These are phyloP conservation scores for baker's yeast (Saccharomyces cerevisiae) DNA, from an alignment of 805 yeast species.

Conservation along the genomic window DNA sequence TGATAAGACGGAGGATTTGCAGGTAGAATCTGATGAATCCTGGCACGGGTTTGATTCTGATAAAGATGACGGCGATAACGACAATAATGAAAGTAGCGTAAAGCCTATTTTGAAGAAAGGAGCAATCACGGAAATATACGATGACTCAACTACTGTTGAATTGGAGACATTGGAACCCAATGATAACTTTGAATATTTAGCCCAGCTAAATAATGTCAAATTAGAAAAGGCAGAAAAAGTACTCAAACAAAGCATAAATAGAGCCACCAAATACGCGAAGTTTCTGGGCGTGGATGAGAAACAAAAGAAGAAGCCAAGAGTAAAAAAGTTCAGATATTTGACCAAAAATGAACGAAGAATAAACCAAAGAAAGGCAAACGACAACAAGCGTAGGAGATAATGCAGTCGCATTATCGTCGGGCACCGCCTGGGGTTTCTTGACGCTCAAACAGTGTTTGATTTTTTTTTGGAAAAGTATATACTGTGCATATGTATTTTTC, in stretches of 20 bases:
- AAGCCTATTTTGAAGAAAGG: conserved; percentile 30
- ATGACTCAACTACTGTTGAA: conserved; percentile 38
- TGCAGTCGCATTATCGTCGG: not conserved
- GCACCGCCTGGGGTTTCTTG: not conserved
- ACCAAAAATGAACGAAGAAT: conserved; percentile 68
- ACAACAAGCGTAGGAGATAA: conserved; percentile 31
- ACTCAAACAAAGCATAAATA: conserved; percentile 60
- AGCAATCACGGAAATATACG: conserved; percentile 17
- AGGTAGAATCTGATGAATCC: conserved; percentile 23
- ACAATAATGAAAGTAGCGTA: conserved; percentile 12
- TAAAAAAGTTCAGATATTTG: conserved; percentile 83
- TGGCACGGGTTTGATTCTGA: conserved; percentile 34
- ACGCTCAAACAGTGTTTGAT: not conserved
- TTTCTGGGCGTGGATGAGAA: conserved; percentile 45
- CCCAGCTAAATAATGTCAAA: conserved; percentile 65
- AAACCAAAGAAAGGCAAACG: conserved; percentile 42
- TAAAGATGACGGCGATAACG: conserved; percentile 17
- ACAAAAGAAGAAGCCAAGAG: conserved; percentile 34
- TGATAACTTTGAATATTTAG: conserved; percentile 48
- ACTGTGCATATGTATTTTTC: not conserved
- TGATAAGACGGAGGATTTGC: conserved; percentile 6
- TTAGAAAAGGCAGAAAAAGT: conserved; percentile 59
- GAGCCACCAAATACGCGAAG: conserved; percentile 80
- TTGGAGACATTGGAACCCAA: conserved; percentile 43
- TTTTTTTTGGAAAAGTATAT: not conserved